Percentiles rank a stretch among this genome's conserved stretches.
phyloP scores from a whole-genome alignment of 257 asterid genomes.

The Solanum sejunctum region DNA sequence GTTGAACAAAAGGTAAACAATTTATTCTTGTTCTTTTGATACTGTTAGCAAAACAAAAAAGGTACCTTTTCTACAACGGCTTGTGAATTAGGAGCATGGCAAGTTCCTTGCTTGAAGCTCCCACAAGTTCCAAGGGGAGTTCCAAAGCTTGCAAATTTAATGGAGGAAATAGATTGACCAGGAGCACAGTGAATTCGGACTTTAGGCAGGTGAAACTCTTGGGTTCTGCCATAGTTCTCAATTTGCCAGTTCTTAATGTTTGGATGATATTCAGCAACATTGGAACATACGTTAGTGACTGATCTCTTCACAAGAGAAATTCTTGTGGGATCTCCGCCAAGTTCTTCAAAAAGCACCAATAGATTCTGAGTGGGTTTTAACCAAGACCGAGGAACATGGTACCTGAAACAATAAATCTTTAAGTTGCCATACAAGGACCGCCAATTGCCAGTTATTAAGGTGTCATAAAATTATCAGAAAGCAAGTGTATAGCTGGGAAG shows the following conservation, averaged over 20 bases:
- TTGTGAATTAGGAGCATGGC: conserved; percentile 72
- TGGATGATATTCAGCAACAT: conserved; percentile 80
- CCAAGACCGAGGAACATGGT: conserved; percentile 88
- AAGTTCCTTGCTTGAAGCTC: conserved; percentile 69
- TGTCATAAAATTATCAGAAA: not conserved
- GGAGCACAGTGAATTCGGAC: conserved; percentile 57
- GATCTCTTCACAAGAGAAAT: conserved; percentile 68
- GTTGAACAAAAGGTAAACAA: not conserved
- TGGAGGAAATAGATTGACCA: conserved; percentile 61
- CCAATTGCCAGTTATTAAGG: not conserved
- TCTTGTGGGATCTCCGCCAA: conserved; percentile 80
- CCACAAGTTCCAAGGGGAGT: conserved; percentile 91
- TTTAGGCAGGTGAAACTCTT: conserved; percentile 58
- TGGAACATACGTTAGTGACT: conserved; percentile 65
- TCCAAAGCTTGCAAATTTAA: conserved; percentile 96
- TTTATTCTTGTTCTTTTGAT: not conserved
- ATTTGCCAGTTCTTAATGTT: conserved; percentile 68
- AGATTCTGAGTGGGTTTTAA: conserved; percentile 64
- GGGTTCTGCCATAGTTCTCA: conserved; percentile 51
- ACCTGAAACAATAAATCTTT: conserved; percentile 33
- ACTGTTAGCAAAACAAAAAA: not conserved
- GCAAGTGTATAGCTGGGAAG: not conserved
- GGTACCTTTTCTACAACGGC: conserved; percentile 57
- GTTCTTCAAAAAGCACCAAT: conserved; percentile 82
- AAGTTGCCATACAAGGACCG: not conserved